Base-by-base conservation (phyloP, 163 green algal species). In the Coccomyxa subellipsoidea region DNA sequence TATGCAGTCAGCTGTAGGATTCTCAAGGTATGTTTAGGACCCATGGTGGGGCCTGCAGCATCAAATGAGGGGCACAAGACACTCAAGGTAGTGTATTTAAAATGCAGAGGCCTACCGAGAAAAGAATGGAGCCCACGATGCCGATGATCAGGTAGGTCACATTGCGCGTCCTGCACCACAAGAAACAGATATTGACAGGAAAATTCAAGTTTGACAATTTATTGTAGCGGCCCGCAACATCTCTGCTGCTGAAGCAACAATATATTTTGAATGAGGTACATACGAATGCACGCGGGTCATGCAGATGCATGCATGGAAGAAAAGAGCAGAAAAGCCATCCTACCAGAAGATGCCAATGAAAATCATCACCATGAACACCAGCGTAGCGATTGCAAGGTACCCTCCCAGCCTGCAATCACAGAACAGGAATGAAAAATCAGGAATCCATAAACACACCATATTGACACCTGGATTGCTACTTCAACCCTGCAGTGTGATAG, bases 121-220 rank as follows among this genome's bases (percentile, higher is more conserved):
- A 90, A 32, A 90, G 40, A 4, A 90, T 75, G 1, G 87, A 85
- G 2, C 77, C 77, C 0, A 90, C 54, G 0, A 81, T 54, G 12
- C 53, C 78, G 32, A 90, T 77, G 23, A 83, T 80, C 4, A 90
- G 54, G 73, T 86, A 84, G 2, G 7, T 35, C 12, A 79, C 82
- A 73, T 73, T 73, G 66, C 32, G 66, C 66, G n/a, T 35, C 66
- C 66, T 73, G 66, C 66, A 73, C 21, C 66, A 73, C 29, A 4
- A 73, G 21, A 38, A 73, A 35, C 3, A n/a, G n/a, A n/a, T n/a
- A n/a, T n/a, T n/a, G n/a, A n/a, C n/a, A n/a, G n/a, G n/a, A n/a
- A n/a, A n/a, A n/a, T n/a, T n/a, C n/a, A n/a, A n/a, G n/a, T n/a
- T n/a, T n/a, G n/a, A n/a, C n/a, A n/a, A n/a, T n/a, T n/a, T n/a